Evolutionary conservation across 306 rosid species (phyloP), one percentile per base, ranked within the genome.

Genomic region (Fagus crenata): DNA sequence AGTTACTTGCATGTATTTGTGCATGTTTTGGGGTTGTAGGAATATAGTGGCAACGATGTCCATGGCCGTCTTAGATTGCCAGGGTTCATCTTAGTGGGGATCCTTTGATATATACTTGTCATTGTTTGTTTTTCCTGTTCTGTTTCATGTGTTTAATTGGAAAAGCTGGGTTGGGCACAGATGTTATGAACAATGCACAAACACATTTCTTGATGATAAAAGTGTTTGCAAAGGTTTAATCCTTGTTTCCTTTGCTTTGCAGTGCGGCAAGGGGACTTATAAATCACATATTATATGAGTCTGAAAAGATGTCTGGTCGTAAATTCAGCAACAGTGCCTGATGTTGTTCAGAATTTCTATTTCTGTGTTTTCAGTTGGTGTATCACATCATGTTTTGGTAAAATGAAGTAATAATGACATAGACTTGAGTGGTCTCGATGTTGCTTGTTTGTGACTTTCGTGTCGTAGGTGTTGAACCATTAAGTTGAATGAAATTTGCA

Each of bases 241-340:
- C 4, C 41, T 58, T 54, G 13, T 67, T 67, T 71, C 53, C 74
- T 75, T 46, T 80, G 70, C 58, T 88, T 75, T 80, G 72, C 78
- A 92, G 97, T 67, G 97, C 98, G 28, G 98, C 96, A 39, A 88
- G 97, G 86, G 97, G 97, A 77, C 97, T 95, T 76, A 90, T 89
- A 86, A 95, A 92, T 83, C 98, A 90, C 86, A 92, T 92, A 13
- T 85, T 89, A 49, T 85, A 80, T 1, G 97, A 95, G 79, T 75
- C 95, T 2, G 97, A 90, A 91, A 80, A 80, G 75, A 28, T 88
- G 83, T 80, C 96, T 2, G 96, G 98, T 61, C 89, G 92, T 71
- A 95, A 90, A 84, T 89, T 92, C 83, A 88, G 83, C 87, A 61
- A 76, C 78, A 81, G 75, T 73, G 77, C 91, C 42, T 86, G 84